Evolutionary conservation across 768 basidiomycete species (phyloP).

Genomic region (Leucocoprinus birnbaumii): DNA sequence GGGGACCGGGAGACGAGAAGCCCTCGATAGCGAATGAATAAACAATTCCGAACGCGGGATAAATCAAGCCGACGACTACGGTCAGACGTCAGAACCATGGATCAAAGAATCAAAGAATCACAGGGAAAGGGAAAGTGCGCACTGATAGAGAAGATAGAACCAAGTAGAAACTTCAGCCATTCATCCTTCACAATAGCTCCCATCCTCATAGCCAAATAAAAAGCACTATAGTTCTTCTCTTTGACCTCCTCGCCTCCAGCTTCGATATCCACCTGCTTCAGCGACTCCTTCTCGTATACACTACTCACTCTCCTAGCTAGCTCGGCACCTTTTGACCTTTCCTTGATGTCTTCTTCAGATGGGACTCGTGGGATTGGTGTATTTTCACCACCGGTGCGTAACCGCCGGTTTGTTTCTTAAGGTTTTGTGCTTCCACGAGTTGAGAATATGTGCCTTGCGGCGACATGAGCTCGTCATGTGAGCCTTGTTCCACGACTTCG

Average conservation of each 20-base stretch:
- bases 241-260: conserved; percentile 12
- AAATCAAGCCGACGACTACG: conserved; percentile 51
- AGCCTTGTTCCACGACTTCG: conserved; percentile 87
- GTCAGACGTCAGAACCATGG: not conserved
- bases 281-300: conserved; percentile 33
- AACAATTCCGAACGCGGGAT: conserved; percentile 61
- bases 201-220: conserved; percentile 61
- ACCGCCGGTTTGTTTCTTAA: conserved; percentile 21
- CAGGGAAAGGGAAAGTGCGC: too few relatives aligned
- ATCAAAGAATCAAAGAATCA: too few relatives aligned
- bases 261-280: conserved; percentile 11
- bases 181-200: conserved; percentile 48
- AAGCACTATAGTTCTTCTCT: conserved; percentile 33
- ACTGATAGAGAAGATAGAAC: conserved; percentile 42
- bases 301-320: not conserved
- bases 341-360: conserved; percentile 17
- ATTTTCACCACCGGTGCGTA: not conserved
- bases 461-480: conserved; percentile 79
- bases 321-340: conserved; percentile 25
- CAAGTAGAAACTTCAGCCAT: conserved; percentile 51
- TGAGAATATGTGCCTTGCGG: conserved; percentile 66
- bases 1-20: conserved; percentile 36
- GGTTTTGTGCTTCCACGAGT: conserved; percentile 66
- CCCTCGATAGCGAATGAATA: conserved; percentile 49
- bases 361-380: not conserved